phyloP scores from a whole-genome alignment of 2,329 filamentous ascomycete genomes.

The Fusarium veterinarium region DNA sequence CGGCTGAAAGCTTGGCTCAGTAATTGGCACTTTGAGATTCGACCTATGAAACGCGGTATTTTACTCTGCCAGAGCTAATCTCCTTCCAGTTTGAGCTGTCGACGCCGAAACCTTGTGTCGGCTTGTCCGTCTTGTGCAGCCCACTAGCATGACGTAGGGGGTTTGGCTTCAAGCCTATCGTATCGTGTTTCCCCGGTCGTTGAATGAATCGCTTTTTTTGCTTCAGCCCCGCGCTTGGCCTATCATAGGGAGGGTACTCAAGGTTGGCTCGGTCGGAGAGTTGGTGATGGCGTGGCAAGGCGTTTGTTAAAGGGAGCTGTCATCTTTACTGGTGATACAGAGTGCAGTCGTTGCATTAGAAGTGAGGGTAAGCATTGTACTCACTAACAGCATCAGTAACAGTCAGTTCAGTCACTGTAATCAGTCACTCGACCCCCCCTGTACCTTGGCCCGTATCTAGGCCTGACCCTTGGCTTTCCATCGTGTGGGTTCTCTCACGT shows the following conservation, averaged over 20 bases:
- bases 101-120: constrained; percentile 41
- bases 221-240: constrained; percentile 9
- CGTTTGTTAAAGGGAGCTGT: not conserved
- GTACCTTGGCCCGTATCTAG: not conserved
- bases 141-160: constrained; percentile 32
- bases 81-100: constrained; percentile 28
- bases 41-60: constrained; percentile 5
- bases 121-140: constrained; percentile 27
- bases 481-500: not conserved
- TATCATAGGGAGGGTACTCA: not conserved
- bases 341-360: not conserved
- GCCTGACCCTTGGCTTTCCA: constrained; percentile 6
- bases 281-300: not conserved
- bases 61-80: not conserved
- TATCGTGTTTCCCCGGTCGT: not conserved
- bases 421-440: not conserved
- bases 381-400: not conserved
- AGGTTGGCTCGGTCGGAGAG: not conserved
- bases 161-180: constrained; percentile 1
- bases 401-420: not conserved
- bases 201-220: not conserved
- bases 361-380: not conserved
- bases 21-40: not conserved
- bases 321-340: not conserved
- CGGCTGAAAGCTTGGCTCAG: constrained; percentile 29